phyloP scores from a whole-genome alignment of 768 basidiomycete genomes.

The Termitomyces sp. region DNA sequence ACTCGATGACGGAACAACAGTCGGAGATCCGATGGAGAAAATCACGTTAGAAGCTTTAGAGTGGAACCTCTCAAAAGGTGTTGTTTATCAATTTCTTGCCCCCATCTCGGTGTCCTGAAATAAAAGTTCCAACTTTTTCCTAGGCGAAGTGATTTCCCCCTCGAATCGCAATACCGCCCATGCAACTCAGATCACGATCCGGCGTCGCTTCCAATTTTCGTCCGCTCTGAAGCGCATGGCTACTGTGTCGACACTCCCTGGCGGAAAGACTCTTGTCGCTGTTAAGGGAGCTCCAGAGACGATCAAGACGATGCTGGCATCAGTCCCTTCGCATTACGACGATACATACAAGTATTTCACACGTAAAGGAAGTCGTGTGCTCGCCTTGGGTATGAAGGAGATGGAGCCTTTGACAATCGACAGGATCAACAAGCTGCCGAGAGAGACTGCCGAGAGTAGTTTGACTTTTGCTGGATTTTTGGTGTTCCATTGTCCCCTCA shows the following conservation, averaged over 20 bases:
- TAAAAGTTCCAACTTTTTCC: constrained; percentile 41
- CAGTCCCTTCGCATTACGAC: constrained; percentile 78
- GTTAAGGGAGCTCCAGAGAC: constrained; percentile 99
- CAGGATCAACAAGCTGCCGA: constrained; percentile 85
- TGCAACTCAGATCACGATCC: constrained; percentile 61
- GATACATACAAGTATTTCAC: constrained; percentile 95
- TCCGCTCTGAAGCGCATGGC: constrained; percentile 98
- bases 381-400: constrained; percentile 87
- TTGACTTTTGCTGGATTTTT: constrained; percentile 93
- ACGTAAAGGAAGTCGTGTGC: constrained; percentile 85
- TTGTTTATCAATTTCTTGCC: not conserved
- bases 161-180: constrained; percentile 47
- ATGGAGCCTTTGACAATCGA: constrained; percentile 65
- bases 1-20: constrained; percentile 88
- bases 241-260: constrained; percentile 66
- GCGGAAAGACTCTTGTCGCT: constrained; percentile 55
- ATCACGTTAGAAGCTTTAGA: constrained; percentile 88
- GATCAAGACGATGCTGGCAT: constrained; percentile 78
- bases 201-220: constrained; percentile 95
- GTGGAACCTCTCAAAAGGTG: constrained; percentile 78
- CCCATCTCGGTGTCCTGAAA: constrained; percentile 13
- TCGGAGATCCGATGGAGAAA: constrained; percentile 99
- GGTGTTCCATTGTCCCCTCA: constrained; percentile 98
- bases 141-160: constrained; percentile 70
- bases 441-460: constrained; percentile 73